Evolutionary conservation across 371 early-diverging fungal genomes (phyloP).

Genomic region (Actinomucor elegans): DNA sequence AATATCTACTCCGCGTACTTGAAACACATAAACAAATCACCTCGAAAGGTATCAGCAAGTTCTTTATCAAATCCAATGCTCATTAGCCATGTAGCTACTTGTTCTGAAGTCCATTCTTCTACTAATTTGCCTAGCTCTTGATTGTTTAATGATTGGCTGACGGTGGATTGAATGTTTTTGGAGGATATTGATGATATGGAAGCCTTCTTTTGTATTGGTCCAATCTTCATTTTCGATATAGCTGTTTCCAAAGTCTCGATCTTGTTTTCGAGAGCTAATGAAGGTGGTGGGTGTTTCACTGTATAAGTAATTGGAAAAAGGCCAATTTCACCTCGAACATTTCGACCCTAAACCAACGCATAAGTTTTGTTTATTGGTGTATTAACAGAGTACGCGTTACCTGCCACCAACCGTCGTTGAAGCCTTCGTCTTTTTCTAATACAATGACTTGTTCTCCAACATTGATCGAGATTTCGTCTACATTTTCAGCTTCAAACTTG

Average conservation of each 20-base stretch:
- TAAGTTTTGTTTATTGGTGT: not conserved
- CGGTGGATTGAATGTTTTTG: constrained; percentile 5
- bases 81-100: constrained; percentile 45
- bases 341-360: constrained; percentile 55
- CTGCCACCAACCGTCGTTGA: constrained; percentile 80
- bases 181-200: constrained; percentile 3
- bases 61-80: constrained; percentile 56
- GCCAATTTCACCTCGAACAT: constrained; percentile 64
- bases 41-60: constrained; percentile 54
- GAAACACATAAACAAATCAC: constrained; percentile 32
- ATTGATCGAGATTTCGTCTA: constrained; percentile 73
- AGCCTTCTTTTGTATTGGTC: not conserved
- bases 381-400: constrained; percentile 4
- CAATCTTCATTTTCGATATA: constrained; percentile 30
- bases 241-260: constrained; percentile 33
- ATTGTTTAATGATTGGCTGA: constrained; percentile 2
- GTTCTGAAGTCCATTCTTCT: constrained; percentile 50
- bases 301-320: constrained; percentile 63
- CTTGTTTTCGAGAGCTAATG: constrained; percentile 25
- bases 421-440: constrained; percentile 72
- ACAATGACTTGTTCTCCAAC: constrained; percentile 71
- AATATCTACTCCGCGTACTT: too few relatives aligned
- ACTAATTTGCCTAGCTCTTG: constrained; percentile 16
- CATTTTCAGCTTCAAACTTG: constrained; percentile 65
- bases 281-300: constrained; percentile 47